phyloP scores from a whole-genome alignment of 2,329 filamentous ascomycete genomes.

The Phialophora expanda region DNA sequence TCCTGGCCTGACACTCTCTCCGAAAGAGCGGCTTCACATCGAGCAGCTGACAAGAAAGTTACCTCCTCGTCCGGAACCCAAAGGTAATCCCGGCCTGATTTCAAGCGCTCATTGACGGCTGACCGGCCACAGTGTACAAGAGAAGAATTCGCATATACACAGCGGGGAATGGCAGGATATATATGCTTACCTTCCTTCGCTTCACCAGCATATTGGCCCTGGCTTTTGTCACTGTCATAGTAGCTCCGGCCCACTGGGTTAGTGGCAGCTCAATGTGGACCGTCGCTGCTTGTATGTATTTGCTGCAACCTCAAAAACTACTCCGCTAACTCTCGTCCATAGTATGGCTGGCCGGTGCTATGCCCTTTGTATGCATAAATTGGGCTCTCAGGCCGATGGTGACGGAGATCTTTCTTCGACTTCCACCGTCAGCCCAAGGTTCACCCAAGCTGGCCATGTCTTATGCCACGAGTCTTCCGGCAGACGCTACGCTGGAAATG shows the following conservation, averaged over 20 bases:
- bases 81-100: conserved; percentile 16
- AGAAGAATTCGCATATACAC: conserved; percentile 74
- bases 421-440: conserved; percentile 68
- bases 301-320: not conserved
- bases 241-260: conserved; percentile 63
- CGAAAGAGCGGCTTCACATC: conserved; percentile 39
- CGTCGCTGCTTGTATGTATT: conserved; percentile 31
- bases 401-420: conserved; percentile 70
- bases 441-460: conserved; percentile 57
- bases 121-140: conserved; percentile 33
- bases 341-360: conserved; percentile 54
- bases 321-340: conserved; percentile 18
- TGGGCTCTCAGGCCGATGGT: conserved; percentile 74
- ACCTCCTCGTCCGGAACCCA: conserved; percentile 30
- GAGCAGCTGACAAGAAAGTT: conserved; percentile 36
- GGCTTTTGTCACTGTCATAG: conserved; percentile 67
- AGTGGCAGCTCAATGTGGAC: conserved; percentile 45
- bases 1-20: conserved; percentile 36
- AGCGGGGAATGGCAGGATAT: conserved; percentile 69
- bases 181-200: conserved; percentile 72
- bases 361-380: conserved; percentile 69
- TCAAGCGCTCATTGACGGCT: conserved; percentile 2
- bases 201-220: conserved; percentile 73
- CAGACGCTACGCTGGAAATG: conserved; percentile 51
- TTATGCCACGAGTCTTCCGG: conserved; percentile 53